Base-by-base conservation (phyloP, 2,329 filamentous ascomycete species). In the Orbilia brochopaga region DNA sequence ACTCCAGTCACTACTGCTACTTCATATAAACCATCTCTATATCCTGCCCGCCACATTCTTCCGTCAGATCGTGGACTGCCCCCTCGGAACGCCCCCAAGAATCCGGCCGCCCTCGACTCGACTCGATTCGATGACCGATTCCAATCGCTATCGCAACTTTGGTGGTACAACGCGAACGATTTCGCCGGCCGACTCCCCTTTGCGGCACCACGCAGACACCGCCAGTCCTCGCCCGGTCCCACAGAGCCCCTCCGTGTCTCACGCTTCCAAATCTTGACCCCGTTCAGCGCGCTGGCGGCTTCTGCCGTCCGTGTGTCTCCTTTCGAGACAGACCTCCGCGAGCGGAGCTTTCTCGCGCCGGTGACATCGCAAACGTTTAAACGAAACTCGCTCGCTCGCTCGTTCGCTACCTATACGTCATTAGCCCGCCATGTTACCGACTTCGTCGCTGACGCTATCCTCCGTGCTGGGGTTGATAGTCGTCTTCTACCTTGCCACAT, bases 381-480 rank as follows among this genome's bases (percentile, higher is more conserved):
- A n/a, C n/a, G n/a, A n/a, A n/a, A n/a, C n/a, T n/a, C n/a, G n/a
- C 32, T 37, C 32, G 13, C 32, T 37, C 32, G 32, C 32, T 7
- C 6, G 32, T 2, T 17, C 37, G 37, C 37, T 17, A 42, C 37
- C 11, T 42, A 42, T 4, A 42, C 37, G n/a, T 15, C 15, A 17
- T 13, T 42, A 42, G 13, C 5, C 30, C 8, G 54, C 50, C 15
- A 69, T 63, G 63, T 63, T 69, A 30, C 37, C 37, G 37, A 73
- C 69, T 37, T 69, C 62, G 21, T 73, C 62, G 1, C 74, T 73
- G 55, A 65, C 60, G 23, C 53, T 70, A 21, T 73, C 93, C 76
- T 96, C 96, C 79, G 82, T 97, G 75, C 86, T 96, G 77, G 93
- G 93, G 79, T 83, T 96, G 76, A 77, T 92, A 79, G 87, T 97